phyloP scores from a whole-genome alignment of 83 land plant species.

The Diphasiastrum complanatum region DNA sequence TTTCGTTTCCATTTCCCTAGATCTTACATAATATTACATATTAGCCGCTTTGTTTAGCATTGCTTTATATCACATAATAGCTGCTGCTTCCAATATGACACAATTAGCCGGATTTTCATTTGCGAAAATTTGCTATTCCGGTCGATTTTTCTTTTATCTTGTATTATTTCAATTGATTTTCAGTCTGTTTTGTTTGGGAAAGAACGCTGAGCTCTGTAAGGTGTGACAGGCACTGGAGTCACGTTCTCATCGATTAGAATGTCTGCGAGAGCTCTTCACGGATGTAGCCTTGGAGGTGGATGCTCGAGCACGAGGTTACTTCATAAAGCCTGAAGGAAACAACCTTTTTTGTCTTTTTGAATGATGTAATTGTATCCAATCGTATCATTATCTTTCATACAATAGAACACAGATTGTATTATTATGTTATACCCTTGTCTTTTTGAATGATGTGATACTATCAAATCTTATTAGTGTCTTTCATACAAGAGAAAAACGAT shows the following conservation, averaged over 20 bases:
- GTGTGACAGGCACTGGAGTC: slow-evolving; percentile 64
- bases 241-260: slow-evolving; percentile 52
- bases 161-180: no score
- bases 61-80: neutral
- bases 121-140: neutral
- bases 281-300: slow-evolving; percentile 93
- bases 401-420: no score
- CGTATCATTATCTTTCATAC: no score
- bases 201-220: no score
- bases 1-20: slow-evolving; percentile 1
- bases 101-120: neutral
- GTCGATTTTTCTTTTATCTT: neutral
- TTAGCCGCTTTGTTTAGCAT: neutral
- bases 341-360: neutral
- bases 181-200: no score
- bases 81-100: neutral
- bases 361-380: no score
- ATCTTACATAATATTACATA: neutral
- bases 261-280: slow-evolving; percentile 74
- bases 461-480: no score
- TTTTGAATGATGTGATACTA: no score
- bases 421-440: no score
- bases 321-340: neutral
- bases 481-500: no score
- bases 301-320: slow-evolving; percentile 64